These are phyloP conservation scores for Waltergamsia citrina DNA, from an alignment of 2,329 filamentous ascomycete genomes.

Conservation along the genomic window DNA sequence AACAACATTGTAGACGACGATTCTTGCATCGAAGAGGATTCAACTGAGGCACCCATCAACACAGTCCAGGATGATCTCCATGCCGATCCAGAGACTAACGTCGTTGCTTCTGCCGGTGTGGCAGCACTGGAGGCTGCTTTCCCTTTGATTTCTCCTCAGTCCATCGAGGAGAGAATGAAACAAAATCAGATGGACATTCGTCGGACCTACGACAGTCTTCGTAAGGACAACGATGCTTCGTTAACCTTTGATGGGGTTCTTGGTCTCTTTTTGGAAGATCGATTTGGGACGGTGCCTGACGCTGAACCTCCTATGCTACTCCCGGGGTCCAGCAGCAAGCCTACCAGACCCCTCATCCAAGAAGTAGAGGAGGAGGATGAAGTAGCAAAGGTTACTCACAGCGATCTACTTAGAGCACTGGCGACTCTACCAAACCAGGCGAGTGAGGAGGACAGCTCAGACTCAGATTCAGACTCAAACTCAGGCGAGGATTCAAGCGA, in stretches of 20 bases:
- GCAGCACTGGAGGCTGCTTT: conserved; percentile 31
- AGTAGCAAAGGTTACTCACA: not conserved
- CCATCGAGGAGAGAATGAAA: conserved; percentile 24
- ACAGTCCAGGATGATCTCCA: not conserved
- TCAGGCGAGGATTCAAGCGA: conserved; percentile 24
- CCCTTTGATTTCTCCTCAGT: conserved; percentile 23
- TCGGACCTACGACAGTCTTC: conserved; percentile 25
- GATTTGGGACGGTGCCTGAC: not conserved
- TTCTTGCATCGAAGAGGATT: too few relatives aligned
- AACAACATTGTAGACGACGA: conserved; percentile 19
- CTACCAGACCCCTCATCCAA: conserved; percentile 18
- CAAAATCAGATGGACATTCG: conserved; percentile 22
- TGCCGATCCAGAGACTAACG: not conserved
- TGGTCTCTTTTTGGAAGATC: conserved; percentile 14
- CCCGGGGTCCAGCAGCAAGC: conserved; percentile 1
- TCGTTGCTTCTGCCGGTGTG: conserved; percentile 3
- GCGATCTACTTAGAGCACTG: conserved; percentile 1
- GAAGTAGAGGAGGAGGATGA: conserved; percentile 7
- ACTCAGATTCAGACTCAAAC: conserved; percentile 19
- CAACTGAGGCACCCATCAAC: conserved; percentile 4
- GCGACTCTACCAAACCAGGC: conserved; percentile 3
- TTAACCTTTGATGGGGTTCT: conserved; percentile 22
- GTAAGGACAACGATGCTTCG: conserved; percentile 18
- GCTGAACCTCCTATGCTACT: not conserved
- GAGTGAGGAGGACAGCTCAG: conserved; percentile 4